Evolutionary conservation across 1,284 basidiomycete genomes (phyloP).

Genomic region (Waitea zeae): DNA sequence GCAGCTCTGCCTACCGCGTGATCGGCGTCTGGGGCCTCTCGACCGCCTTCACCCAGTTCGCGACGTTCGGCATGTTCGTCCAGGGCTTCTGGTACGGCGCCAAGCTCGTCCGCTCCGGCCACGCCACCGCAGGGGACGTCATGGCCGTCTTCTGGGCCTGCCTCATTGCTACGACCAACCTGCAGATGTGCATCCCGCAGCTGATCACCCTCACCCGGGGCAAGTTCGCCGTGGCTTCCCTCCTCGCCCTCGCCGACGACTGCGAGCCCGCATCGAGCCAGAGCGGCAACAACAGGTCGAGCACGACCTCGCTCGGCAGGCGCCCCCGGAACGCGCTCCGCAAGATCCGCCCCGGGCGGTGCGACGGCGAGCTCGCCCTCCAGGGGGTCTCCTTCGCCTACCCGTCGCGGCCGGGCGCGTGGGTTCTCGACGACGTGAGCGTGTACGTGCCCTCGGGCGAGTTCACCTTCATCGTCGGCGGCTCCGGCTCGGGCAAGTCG

Average conservation of each 20-base stretch:
- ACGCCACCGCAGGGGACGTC: slow-evolving; percentile 56
- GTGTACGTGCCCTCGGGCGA: slow-evolving; percentile 75
- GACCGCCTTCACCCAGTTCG: slow-evolving; percentile 54
- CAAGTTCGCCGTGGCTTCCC: slow-evolving; percentile 66
- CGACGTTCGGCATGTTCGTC: slow-evolving; percentile 86
- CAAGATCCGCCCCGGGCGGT: slow-evolving; percentile 39
- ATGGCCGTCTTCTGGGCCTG: slow-evolving; percentile 97
- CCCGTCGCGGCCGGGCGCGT: slow-evolving; percentile 55
- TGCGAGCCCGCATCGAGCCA: slow-evolving; percentile 8
- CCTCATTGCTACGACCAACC: slow-evolving; percentile 71
- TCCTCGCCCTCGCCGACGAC: slow-evolving; percentile 44
- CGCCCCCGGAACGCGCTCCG: slow-evolving; percentile 23
- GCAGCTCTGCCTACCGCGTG: slow-evolving; percentile 32
- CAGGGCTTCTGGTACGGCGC: slow-evolving; percentile 95
- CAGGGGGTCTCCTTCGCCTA: slow-evolving; percentile 72
- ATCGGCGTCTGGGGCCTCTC: slow-evolving; percentile 66
- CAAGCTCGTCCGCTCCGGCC: slow-evolving; percentile 65
- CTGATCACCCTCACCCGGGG: slow-evolving; percentile 71
- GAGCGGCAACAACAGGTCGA: slow-evolving; percentile 8
- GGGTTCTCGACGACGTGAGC: slow-evolving; percentile 44
- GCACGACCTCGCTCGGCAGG: slow-evolving; percentile 10
- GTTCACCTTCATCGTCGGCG: slow-evolving; percentile 86
- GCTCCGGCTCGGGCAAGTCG: slow-evolving; percentile 86
- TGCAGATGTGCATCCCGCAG: slow-evolving; percentile 77
- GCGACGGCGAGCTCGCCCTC: slow-evolving; percentile 68